These are phyloP conservation scores for Hypericum androsaemum DNA, from an alignment of 345 rosid species.

Conservation along the genomic window DNA sequence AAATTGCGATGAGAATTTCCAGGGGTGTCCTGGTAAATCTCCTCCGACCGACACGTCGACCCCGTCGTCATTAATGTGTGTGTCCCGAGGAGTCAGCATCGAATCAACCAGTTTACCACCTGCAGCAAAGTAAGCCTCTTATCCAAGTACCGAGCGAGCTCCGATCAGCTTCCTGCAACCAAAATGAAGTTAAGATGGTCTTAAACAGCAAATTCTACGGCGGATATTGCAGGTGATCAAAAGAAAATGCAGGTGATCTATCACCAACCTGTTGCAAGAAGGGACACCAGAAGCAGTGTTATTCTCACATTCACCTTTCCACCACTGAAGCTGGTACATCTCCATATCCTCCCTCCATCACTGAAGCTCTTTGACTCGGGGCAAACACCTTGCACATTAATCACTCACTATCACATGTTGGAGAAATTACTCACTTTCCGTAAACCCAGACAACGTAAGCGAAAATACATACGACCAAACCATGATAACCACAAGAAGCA, in stretches of 20 bases:
- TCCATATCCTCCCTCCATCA: conserved; percentile 33
- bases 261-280: conserved; percentile 66
- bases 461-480: no score
- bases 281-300: conserved; percentile 35
- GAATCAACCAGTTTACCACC: conserved; percentile 40
- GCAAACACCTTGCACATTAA: conserved; percentile 60
- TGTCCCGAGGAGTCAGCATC: conserved; percentile 60
- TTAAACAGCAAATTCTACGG: no score
- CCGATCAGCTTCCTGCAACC: conserved; percentile 65
- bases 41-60: no score
- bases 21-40: no score
- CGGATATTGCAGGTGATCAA: neutral
- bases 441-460: no score
- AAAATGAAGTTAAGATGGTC: no score
- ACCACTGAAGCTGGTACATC: conserved; percentile 68
- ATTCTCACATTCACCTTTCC: conserved; percentile 79
- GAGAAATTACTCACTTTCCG: no score
- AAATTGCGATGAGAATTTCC: no score
- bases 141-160: conserved; percentile 39
- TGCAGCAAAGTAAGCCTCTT: conserved; percentile 33
- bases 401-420: no score
- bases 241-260: neutral
- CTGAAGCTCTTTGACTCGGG: conserved; percentile 55
- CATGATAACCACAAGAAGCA: no score
- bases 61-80: no score